These are phyloP conservation scores for Trichoderma semiorbis DNA, from an alignment of 2,329 filamentous ascomycete genomes.

Conservation along the genomic window DNA sequence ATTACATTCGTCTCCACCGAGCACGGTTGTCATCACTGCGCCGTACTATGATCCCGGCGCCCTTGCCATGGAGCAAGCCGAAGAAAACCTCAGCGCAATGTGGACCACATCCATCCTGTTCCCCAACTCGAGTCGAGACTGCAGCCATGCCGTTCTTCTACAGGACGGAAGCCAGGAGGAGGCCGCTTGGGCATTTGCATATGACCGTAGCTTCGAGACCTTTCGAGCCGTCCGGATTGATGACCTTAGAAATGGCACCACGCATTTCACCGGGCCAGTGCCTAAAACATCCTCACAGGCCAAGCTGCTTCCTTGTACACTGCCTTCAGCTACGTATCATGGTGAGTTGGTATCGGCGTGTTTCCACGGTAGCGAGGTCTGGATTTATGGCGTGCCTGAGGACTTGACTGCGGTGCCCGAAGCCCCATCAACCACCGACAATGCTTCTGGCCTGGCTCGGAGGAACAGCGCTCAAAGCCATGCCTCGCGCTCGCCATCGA, in stretches of 20 bases:
- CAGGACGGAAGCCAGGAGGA: conserved; percentile 60
- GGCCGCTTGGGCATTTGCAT: conserved; percentile 73
- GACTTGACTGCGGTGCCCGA: conserved; percentile 62
- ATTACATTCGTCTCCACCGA: conserved; percentile 58
- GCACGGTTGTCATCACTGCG: conserved; percentile 72
- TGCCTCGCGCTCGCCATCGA: conserved; percentile 31
- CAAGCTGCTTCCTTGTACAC: conserved; percentile 64
- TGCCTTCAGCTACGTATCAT: conserved; percentile 64
- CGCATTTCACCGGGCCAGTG: conserved; percentile 72
- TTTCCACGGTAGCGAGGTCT: conserved; percentile 69
- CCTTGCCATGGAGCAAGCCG: conserved; percentile 61
- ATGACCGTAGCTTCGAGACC: conserved; percentile 71
- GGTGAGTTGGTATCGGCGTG: conserved; percentile 72
- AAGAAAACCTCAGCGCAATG: conserved; percentile 67
- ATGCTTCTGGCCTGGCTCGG: conserved; percentile 28
- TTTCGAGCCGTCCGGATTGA: conserved; percentile 75
- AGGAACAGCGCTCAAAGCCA: conserved; percentile 26
- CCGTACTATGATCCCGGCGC: conserved; percentile 74
- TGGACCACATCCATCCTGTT: conserved; percentile 87
- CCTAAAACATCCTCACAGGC: conserved; percentile 49
- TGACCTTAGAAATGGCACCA: conserved; percentile 70
- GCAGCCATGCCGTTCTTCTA: conserved; percentile 71
- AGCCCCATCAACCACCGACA: conserved; percentile 27
- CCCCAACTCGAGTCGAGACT: conserved; percentile 74
- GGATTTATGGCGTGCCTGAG: conserved; percentile 75